Conservation (phyloP, 352 stramenopile species). For the Phytophthora pseudosyringae region DNA sequence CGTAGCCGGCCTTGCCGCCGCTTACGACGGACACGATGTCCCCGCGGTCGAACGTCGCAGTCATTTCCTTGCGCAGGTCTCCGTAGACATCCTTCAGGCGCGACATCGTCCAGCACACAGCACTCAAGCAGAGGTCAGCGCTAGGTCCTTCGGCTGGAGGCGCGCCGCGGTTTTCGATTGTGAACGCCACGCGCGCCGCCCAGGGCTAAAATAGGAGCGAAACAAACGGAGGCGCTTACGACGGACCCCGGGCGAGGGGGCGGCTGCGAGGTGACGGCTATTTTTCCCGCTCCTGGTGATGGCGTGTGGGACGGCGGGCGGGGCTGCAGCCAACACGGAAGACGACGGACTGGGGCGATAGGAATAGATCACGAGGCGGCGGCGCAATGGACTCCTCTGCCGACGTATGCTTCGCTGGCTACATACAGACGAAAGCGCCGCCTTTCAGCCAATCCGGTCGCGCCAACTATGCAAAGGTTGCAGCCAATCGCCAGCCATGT, state of each 20-base stretch:
- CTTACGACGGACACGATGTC: conserved; percentile 76
- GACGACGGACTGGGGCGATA: neutral
- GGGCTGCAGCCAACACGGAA: conserved; percentile 1
- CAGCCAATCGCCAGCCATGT: neutral
- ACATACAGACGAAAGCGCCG: conserved; percentile 8
- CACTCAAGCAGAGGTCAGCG: conserved; percentile 22
- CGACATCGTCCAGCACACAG: conserved; percentile 44
- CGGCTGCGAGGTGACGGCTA: conserved; percentile 33
- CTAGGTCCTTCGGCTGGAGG: conserved; percentile 13
- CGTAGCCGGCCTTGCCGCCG: conserved; percentile 77
- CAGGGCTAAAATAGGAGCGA: conserved; percentile 26
- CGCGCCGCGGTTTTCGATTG: conserved; percentile 29
- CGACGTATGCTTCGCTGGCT: conserved; percentile 16
- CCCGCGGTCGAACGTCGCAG: conserved; percentile 64
- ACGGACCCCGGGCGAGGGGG: conserved; percentile 37
- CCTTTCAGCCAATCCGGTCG: conserved; percentile 15
- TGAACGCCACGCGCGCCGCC: conserved; percentile 10
- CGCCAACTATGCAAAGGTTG: conserved; percentile 13
- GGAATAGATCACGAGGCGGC: conserved; percentile 19
- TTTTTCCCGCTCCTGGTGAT: conserved; percentile 28
- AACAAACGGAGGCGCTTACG: conserved; percentile 35
- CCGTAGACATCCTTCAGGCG: conserved; percentile 83
- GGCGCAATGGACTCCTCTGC: conserved; percentile 17
- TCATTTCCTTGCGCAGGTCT: conserved; percentile 84
- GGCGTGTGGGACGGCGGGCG: conserved; percentile 6